Evolutionary conservation across 768 basidiomycete genomes (phyloP), one percentile per base, ranked within the genome.

Genomic region (Russula vinacea): DNA sequence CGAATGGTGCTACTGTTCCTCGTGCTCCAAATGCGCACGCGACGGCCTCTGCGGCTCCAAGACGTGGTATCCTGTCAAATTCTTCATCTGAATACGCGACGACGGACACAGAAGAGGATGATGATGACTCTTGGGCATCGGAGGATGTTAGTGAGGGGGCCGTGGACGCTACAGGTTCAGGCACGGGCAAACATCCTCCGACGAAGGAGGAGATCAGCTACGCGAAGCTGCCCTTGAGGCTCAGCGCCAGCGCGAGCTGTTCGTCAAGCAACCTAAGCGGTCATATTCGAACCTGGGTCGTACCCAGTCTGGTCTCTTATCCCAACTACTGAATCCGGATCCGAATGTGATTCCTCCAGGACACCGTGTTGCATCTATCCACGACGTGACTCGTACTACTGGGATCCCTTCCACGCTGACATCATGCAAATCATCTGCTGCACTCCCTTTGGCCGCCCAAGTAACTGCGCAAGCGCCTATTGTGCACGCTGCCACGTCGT

Each of bases 301-400:
- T 58, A 77, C 80, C 11, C 74, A 76, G 53, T 82, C 81, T 10
- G 90, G 89, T 4, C 73, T 89, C 49, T 75, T 91, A 59, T 83
- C 83, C 32, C 84, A 84, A 72, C 74, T 92, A 49, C 79, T 92
- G 79, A 86, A 91, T 67, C 90, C 90, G 0, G 82, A 87, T 70
- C 85, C 86, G 22, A 70, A 76, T 14, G 76, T 84, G 35, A 81
- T 89, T 70, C 86, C 87, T 6, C 73, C 74, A 1, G 80, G 77
- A 45, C 87, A 84, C 73, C 78, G 83, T 64, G 73, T 78, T 17
- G 83, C 77, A 19, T 80, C 78, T 61, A 79, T 80, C 9, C 75
- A 76, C 19, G 80, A 82, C 22, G 81, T 85, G 68, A 77, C 87
- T 55, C 75, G 73, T 60, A 71, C 24, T 16, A 26, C 75, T 70